These are phyloP conservation scores for Apostasia shenzhenica DNA, from an alignment of 106 monocot species.

Conservation along the genomic window DNA sequence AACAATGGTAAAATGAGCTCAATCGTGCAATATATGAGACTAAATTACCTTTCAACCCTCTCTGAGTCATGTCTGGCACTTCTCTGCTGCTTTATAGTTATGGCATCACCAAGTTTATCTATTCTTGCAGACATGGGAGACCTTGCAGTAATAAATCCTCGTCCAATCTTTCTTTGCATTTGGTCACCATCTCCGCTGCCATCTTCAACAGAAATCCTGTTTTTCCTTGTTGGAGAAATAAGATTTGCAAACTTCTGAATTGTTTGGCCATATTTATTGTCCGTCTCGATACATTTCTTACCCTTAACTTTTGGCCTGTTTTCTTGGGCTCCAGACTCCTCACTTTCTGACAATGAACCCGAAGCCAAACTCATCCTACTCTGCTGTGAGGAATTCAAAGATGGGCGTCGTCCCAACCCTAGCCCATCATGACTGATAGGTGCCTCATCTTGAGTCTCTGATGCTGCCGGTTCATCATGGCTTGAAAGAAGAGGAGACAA, in stretches of 20 bases:
- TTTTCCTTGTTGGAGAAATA: constrained; percentile 32
- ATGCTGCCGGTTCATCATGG: constrained; percentile 22
- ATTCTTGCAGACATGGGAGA: constrained; percentile 16
- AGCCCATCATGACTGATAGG: constrained; percentile 16
- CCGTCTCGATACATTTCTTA: constrained; percentile 35
- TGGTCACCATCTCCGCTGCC: constrained; percentile 38
- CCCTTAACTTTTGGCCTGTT: constrained; percentile 37
- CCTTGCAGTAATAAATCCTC: constrained; percentile 22
- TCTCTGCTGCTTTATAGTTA: constrained; percentile 36
- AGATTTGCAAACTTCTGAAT: constrained; percentile 34
- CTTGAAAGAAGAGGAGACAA: constrained; percentile 30
- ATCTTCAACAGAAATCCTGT: constrained; percentile 33
- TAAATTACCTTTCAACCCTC: constrained; percentile 39
- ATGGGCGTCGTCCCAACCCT: constrained; percentile 7
- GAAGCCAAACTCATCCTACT: constrained; percentile 21
- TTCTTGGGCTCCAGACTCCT: constrained; percentile 40
- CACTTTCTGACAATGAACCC: constrained; percentile 34
- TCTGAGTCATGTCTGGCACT: constrained; percentile 31
- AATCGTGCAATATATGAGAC: neutral
- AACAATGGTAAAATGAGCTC: neutral
- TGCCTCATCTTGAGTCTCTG: constrained; percentile 23
- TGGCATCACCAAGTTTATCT: constrained; percentile 37
- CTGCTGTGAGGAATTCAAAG: constrained; percentile 27
- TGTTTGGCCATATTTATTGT: constrained; percentile 17
- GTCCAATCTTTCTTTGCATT: constrained; percentile 28